Percentiles rank a stretch among this genome's conserved stretches.
phyloP scores from a whole-genome alignment of 2,329 filamentous ascomycete genomes.

The Colletotrichum abscissum region DNA sequence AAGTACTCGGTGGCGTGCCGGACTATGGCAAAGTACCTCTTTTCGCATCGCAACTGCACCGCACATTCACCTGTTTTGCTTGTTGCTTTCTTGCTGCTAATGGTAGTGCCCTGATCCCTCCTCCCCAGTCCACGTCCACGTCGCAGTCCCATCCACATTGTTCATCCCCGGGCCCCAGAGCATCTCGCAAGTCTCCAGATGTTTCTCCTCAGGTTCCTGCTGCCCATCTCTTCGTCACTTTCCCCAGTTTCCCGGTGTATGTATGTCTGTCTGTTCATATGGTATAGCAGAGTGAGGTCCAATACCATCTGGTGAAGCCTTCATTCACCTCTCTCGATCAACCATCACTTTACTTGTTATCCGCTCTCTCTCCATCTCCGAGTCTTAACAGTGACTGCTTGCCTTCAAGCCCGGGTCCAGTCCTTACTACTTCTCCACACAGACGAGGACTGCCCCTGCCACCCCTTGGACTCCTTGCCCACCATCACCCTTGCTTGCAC shows the following conservation, averaged over 20 bases:
- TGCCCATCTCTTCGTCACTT: background rate
- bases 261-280: background rate
- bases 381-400: background rate
- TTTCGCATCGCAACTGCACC: constrained; percentile 19
- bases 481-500: constrained; percentile 33
- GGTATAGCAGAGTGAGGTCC: background rate
- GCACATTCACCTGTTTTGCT: constrained; percentile 1
- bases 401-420: background rate
- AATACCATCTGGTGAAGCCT: background rate
- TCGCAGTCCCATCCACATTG: background rate
- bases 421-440: constrained; percentile 6
- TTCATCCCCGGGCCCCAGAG: background rate
- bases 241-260: background rate
- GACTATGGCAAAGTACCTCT: constrained; percentile 28
- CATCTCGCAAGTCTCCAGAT: background rate
- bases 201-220: background rate
- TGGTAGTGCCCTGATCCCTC: constrained; percentile 10
- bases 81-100: background rate
- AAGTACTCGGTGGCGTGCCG: constrained; percentile 23
- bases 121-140: constrained; percentile 9
- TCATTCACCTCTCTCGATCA: background rate
- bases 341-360: background rate
- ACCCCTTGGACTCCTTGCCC: constrained; percentile 12
- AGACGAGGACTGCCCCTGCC: background rate
- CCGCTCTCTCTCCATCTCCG: background rate